phyloP scores from a whole-genome alignment of 2,329 filamentous ascomycete genomes.

The Cladosporium sp. region DNA sequence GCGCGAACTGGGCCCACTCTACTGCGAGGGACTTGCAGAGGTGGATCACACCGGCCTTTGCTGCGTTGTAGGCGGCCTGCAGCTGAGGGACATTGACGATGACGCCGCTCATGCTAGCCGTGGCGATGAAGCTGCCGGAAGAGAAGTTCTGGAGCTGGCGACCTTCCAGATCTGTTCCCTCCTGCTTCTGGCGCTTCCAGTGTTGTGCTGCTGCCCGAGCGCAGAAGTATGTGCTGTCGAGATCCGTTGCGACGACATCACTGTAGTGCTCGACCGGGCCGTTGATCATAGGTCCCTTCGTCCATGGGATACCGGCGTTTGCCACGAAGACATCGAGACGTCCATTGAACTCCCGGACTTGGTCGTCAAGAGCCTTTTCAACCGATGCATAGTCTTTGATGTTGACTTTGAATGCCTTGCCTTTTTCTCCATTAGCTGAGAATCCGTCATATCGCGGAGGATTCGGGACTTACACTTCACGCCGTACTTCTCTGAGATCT shows the following conservation, averaged over 20 bases:
- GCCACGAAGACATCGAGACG: constrained; percentile 76
- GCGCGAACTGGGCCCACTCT: constrained; percentile 73
- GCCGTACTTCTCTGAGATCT: constrained; percentile 30
- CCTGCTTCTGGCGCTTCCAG: constrained; percentile 68
- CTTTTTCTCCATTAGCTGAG: constrained; percentile 30
- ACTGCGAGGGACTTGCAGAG: constrained; percentile 67
- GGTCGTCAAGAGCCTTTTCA: constrained; percentile 44
- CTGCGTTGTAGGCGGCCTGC: constrained; percentile 56
- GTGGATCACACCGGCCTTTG: constrained; percentile 43
- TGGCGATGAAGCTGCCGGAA: constrained; percentile 60
- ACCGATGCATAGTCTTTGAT: constrained; percentile 45
- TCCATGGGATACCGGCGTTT: constrained; percentile 74
- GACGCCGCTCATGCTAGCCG: constrained; percentile 74
- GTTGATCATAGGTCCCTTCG: constrained; percentile 66
- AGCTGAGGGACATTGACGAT: constrained; percentile 75
- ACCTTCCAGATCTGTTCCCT: constrained; percentile 51
- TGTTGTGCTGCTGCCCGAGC: constrained; percentile 67
- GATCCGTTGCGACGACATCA: constrained; percentile 67
- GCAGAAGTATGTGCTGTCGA: constrained; percentile 77
- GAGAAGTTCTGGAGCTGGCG: constrained; percentile 40
- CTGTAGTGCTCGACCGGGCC: constrained; percentile 65
- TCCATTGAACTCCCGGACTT: constrained; percentile 65
- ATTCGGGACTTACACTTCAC: constrained; percentile 28
- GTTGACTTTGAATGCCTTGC: constrained; percentile 53
- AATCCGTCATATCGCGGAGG: not conserved